phyloP scores from a whole-genome alignment of 257 asterid species.

The Asclepias syriaca region DNA sequence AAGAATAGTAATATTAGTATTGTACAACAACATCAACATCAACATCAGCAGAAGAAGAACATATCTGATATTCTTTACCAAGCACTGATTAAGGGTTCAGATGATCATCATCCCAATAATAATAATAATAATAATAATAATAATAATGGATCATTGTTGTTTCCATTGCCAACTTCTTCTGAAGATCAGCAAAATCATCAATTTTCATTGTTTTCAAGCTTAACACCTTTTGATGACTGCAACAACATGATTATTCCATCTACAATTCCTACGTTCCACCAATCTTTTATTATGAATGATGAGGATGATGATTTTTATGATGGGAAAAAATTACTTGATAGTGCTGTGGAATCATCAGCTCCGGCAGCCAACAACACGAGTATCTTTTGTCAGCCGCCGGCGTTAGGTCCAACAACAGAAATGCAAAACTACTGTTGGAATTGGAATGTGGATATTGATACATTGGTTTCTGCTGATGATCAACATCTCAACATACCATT shows the following conservation, averaged over 20 bases:
- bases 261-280: constrained; percentile 22
- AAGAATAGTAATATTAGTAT: too few species aligned
- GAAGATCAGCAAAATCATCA: constrained; percentile 18
- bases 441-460: constrained; percentile 33
- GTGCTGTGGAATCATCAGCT: constrained; percentile 35
- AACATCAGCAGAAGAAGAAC: constrained; percentile 20
- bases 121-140: too few species aligned
- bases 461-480: constrained; percentile 30
- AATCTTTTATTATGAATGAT: constrained; percentile 6
- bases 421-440: constrained; percentile 34
- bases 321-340: constrained; percentile 28
- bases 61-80: constrained; percentile 24
- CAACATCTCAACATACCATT: constrained; percentile 23
- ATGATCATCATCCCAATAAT: too few species aligned
- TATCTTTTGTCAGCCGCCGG: constrained; percentile 16
- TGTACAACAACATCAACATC: background rate
- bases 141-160: too few species aligned
- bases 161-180: background rate
- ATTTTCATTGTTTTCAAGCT: constrained; percentile 34
- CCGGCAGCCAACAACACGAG: constrained; percentile 28
- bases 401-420: constrained; percentile 25
- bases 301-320: constrained; percentile 13
- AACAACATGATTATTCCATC: constrained; percentile 7
- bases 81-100: constrained; percentile 21
- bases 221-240: constrained; percentile 23